Percentiles rank a stretch among this genome's conserved stretches.
phyloP scores from a whole-genome alignment of 345 rosid species.

The Sisymbrium altissimum region DNA sequence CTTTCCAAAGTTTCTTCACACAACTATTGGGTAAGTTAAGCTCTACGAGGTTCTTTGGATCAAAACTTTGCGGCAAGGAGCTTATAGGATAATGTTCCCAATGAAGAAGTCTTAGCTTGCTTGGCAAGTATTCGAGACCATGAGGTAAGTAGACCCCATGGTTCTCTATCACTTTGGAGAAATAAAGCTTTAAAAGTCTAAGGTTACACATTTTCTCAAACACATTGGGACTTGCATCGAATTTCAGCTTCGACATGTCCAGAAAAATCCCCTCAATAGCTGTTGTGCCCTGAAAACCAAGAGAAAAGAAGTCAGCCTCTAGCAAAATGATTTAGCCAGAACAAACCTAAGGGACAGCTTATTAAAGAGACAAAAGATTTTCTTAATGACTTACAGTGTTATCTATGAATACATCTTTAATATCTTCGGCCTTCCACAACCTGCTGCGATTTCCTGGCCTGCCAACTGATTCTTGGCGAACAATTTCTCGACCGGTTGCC shows the following conservation, averaged over 20 bases:
- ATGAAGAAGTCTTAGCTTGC: conserved; percentile 23
- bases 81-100: conserved; percentile 30
- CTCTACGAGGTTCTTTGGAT: conserved; percentile 25
- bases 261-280: conserved; percentile 32
- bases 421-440: conserved; percentile 17
- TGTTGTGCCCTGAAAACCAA: conserved; percentile 31
- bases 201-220: conserved; percentile 30
- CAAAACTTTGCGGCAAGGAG: conserved; percentile 28
- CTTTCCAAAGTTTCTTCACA: conserved; percentile 30
- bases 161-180: not conserved
- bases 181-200: conserved; percentile 21
- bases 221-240: not conserved
- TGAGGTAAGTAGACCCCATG: not conserved
- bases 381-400: conserved; percentile 18
- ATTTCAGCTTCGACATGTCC: not conserved
- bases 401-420: not conserved
- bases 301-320: not conserved
- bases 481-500: conserved; percentile 35
- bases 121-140: conserved; percentile 20
- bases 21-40: conserved; percentile 17
- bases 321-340: not conserved
- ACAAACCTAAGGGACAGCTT: not conserved
- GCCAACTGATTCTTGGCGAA: conserved; percentile 15
- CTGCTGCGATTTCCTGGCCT: conserved; percentile 28
- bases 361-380: not conserved